Evolutionary conservation across 2,329 filamentous ascomycete species (phyloP).

Genomic region (Tolypocladium nubicola): DNA sequence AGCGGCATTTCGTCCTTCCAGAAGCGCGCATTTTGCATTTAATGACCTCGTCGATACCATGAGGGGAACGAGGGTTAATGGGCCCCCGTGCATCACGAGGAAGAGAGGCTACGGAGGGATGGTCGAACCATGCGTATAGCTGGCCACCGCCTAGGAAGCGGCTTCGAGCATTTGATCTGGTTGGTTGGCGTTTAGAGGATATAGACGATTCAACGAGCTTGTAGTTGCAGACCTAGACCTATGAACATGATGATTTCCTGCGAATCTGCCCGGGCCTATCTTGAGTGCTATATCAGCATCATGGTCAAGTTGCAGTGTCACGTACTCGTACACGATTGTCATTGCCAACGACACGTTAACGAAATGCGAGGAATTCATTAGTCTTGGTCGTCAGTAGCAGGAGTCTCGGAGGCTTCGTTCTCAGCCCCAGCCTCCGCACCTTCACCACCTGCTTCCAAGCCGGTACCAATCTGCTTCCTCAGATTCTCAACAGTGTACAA

Average conservation of each 20-base stretch:
- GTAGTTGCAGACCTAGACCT: conserved; percentile 14
- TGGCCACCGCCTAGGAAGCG: conserved; percentile 6
- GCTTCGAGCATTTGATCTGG: conserved; percentile 20
- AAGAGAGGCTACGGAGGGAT: neutral
- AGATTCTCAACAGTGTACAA: conserved; percentile 36
- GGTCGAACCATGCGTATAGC: conserved; percentile 2
- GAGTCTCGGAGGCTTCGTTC: conserved; percentile 1
- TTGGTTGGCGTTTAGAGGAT: conserved; percentile 25
- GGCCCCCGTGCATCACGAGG: neutral
- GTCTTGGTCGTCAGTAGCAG: conserved; percentile 1
- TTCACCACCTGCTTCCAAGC: conserved; percentile 9
- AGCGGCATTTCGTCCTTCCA: conserved; percentile 3
- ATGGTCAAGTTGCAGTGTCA: neutral
- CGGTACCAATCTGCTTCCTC: conserved; percentile 28
- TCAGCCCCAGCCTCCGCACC: conserved; percentile 1
- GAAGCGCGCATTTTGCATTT: conserved; percentile 5
- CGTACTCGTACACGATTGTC: neutral
- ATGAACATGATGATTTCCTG: conserved; percentile 16
- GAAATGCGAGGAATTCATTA: neutral
- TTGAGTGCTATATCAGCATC: neutral
- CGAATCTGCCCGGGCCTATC: neutral
- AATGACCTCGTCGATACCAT: conserved; percentile 10
- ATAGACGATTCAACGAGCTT: conserved; percentile 29
- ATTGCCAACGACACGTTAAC: neutral
- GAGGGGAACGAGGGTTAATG: neutral